A percentile compares a stretch with the other conserved stretches of the same genome.
Evolutionary conservation across 345 rosid genomes (phyloP).

Genomic region (Angophora floribunda): DNA sequence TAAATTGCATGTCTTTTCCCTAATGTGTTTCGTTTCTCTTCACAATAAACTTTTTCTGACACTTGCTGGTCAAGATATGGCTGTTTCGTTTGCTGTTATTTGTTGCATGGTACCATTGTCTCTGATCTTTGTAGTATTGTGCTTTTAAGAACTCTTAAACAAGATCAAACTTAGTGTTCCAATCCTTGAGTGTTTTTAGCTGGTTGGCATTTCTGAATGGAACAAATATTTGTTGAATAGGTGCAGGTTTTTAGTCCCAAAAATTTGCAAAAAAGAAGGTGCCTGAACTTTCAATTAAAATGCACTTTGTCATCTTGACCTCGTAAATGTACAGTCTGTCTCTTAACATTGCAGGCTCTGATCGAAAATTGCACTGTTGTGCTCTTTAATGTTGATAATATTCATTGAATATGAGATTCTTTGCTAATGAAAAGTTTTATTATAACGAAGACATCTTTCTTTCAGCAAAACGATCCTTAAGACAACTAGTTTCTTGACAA

Average conservation of each 20-base stretch:
- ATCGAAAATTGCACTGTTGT: not conserved
- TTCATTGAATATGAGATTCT: not conserved
- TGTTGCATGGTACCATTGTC: not conserved
- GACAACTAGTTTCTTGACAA: not conserved
- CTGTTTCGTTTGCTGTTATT: not conserved
- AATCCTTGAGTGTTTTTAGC: not conserved
- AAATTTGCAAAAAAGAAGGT: not conserved
- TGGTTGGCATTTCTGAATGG: not conserved
- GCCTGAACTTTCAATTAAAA: not conserved
- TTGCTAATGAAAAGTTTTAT: not conserved
- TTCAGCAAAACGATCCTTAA: not conserved
- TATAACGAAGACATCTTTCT: not conserved
- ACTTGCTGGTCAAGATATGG: not conserved
- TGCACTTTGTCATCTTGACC: not conserved
- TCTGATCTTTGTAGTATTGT: not conserved
- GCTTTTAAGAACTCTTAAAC: not conserved
- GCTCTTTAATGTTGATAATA: not conserved
- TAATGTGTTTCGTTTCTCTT: not conserved
- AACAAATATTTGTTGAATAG: not conserved
- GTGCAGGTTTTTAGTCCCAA: not conserved
- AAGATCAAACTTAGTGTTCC: not conserved
- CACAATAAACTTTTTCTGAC: not conserved
- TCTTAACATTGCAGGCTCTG: not conserved
- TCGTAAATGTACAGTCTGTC: not conserved
- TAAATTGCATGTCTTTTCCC: slow-evolving; percentile 17